These are phyloP conservation scores for Wickerhamomyces sp. DNA, from an alignment of 1,139 yeast species.

Conservation along the genomic window DNA sequence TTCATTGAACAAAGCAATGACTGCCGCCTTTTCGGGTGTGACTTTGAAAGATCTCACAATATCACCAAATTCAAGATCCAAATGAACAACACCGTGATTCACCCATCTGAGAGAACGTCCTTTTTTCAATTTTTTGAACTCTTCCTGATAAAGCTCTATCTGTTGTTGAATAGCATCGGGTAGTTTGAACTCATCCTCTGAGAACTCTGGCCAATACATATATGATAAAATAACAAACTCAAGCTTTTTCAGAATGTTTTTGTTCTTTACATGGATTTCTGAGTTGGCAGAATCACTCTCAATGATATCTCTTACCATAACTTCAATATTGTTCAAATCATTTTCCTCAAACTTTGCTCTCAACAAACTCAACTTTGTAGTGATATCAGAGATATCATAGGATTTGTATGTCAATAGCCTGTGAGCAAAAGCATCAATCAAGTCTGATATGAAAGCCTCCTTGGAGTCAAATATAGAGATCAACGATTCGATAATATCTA, in stretches of 20 bases:
- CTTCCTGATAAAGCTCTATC: constrained; percentile 39
- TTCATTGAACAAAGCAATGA: constrained; percentile 50
- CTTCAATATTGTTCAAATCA: constrained; percentile 66
- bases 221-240: constrained; percentile 39
- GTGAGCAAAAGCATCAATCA: constrained; percentile 60
- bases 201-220: constrained; percentile 29
- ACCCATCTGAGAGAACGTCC: constrained; percentile 59
- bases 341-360: constrained; percentile 63
- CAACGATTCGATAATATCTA: constrained; percentile 66
- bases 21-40: constrained; percentile 65
- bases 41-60: constrained; percentile 41
- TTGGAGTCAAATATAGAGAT: constrained; percentile 75
- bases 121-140: constrained; percentile 39
- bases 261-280: constrained; percentile 20
- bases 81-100: constrained; percentile 58
- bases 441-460: constrained; percentile 67
- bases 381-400: constrained; percentile 40
- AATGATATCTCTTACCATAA: constrained; percentile 78
- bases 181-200: constrained; percentile 35
- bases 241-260: constrained; percentile 12
- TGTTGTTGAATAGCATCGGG: constrained; percentile 39
- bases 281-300: constrained; percentile 41
- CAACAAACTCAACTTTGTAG: constrained; percentile 44
- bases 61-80: constrained; percentile 52
- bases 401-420: constrained; percentile 46